These are phyloP conservation scores for Pulveroboletus sp. DNA, from an alignment of 1,284 basidiomycete genomes.

Conservation along the genomic window DNA sequence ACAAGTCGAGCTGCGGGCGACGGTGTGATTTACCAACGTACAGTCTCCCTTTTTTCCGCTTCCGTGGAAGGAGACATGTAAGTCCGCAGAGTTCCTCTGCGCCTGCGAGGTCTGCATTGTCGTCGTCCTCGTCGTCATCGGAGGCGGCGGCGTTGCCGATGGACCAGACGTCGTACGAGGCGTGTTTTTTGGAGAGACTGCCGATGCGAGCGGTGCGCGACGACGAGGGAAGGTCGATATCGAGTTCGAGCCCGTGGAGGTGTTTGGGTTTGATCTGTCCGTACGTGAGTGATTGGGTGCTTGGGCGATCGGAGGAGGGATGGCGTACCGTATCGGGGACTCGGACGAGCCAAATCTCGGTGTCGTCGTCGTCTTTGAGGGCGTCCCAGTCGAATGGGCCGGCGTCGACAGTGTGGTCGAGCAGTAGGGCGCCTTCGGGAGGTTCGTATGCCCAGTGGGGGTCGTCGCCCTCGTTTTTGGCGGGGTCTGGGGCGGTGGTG, in stretches of 20 bases:
- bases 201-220: conserved; percentile 45
- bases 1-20: not conserved
- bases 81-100: conserved; percentile 66
- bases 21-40: conserved; percentile 49
- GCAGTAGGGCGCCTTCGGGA: conserved; percentile 47
- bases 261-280: conserved; percentile 64
- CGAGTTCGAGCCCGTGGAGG: conserved; percentile 50
- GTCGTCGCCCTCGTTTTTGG: conserved; percentile 54
- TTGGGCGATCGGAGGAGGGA: no score
- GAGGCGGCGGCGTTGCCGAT: conserved; percentile 40
- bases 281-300: no score
- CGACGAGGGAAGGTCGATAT: conserved; percentile 47
- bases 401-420: conserved; percentile 41
- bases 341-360: conserved; percentile 71
- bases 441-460: conserved; percentile 56
- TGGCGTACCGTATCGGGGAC: conserved; percentile 61
- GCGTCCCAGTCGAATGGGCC: conserved; percentile 69
- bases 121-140: conserved; percentile 27
- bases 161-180: conserved; percentile 65
- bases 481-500: conserved; percentile 13
- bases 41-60: conserved; percentile 57
- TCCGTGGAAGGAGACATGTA: conserved; percentile 63
- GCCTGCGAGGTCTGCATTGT: conserved; percentile 42
- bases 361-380: conserved; percentile 55
- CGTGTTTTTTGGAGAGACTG: conserved; percentile 50